These are phyloP conservation scores for Primulina eburnea DNA, from an alignment of 257 asterid species.

Conservation along the genomic window DNA sequence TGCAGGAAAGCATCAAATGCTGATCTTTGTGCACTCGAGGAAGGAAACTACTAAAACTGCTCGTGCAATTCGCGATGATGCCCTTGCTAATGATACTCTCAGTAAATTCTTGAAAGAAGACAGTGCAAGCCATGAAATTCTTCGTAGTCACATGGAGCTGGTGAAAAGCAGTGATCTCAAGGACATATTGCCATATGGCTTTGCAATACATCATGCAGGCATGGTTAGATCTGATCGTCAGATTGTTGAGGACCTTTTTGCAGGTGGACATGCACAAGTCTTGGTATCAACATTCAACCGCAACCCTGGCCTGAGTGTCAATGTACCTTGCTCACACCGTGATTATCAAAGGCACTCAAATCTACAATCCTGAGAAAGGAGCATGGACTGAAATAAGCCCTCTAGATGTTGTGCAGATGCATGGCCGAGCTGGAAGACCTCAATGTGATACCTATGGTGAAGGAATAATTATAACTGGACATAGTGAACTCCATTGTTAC, in stretches of 20 bases:
- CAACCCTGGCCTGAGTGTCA: slow-evolving; percentile 18
- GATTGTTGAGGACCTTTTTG: slow-evolving; percentile 14
- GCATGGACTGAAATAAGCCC: slow-evolving; percentile 12
- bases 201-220: slow-evolving; percentile 17
- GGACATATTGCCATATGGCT: slow-evolving; percentile 14
- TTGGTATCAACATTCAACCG: slow-evolving; percentile 18
- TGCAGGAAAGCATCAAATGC: slow-evolving; percentile 16
- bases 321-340: slow-evolving; percentile 16
- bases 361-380: slow-evolving; percentile 17
- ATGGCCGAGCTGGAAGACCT: background rate
- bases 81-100: slow-evolving; percentile 14
- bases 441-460: slow-evolving; percentile 14
- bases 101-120: slow-evolving; percentile 14
- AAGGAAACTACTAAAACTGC: slow-evolving; percentile 14
- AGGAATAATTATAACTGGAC: slow-evolving; percentile 16
- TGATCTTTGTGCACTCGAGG: slow-evolving; percentile 16
- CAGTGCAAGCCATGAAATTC: slow-evolving; percentile 14
- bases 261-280: slow-evolving; percentile 1
- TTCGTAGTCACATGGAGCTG: background rate
- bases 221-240: slow-evolving; percentile 17
- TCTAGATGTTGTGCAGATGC: slow-evolving; percentile 18
- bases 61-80: slow-evolving; percentile 11
- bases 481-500: slow-evolving; percentile 11
- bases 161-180: slow-evolving; percentile 16
- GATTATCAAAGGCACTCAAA: slow-evolving; percentile 15